phyloP scores from a whole-genome alignment of 73 alveolate species.

The Paramecium tetraurelia region DNA sequence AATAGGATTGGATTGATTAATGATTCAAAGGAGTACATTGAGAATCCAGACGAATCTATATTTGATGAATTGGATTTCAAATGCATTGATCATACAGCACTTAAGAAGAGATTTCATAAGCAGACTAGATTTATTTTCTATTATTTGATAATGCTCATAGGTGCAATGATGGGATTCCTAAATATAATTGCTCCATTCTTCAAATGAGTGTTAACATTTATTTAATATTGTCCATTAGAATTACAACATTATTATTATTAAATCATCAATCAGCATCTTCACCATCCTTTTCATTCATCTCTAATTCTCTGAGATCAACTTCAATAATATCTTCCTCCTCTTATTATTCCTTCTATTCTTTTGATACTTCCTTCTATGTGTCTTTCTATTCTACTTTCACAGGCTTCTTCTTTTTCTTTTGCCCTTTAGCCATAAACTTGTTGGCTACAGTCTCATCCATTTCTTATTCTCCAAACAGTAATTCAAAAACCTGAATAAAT shows the following conservation, averaged over 20 bases:
- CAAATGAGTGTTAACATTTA: not conserved
- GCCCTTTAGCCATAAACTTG: conserved; percentile 10
- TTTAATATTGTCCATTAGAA: not conserved
- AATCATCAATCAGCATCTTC: conserved; percentile 51
- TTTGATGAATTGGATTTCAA: not conserved
- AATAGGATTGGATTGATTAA: not conserved
- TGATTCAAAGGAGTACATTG: not conserved
- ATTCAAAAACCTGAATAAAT: conserved; percentile 70
- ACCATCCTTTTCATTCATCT: conserved; percentile 15
- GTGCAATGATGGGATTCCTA: not conserved
- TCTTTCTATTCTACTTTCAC: conserved; percentile 62
- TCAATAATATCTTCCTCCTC: conserved; percentile 43
- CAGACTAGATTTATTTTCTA: not conserved
- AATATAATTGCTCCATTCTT: not conserved
- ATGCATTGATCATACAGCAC: not conserved
- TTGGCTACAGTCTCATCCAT: conserved; percentile 54
- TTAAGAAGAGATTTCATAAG: not conserved
- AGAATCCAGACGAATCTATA: conserved; percentile 4
- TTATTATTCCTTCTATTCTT: not conserved
- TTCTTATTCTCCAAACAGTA: conserved; percentile 86
- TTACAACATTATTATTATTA: not conserved
- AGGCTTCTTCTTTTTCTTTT: conserved; percentile 39
- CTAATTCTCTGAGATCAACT: conserved; percentile 28
- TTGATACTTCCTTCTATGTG: conserved; percentile 47
- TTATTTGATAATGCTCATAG: not conserved